phyloP scores from a whole-genome alignment of 306 rosid species.

The Sindora glabra region DNA sequence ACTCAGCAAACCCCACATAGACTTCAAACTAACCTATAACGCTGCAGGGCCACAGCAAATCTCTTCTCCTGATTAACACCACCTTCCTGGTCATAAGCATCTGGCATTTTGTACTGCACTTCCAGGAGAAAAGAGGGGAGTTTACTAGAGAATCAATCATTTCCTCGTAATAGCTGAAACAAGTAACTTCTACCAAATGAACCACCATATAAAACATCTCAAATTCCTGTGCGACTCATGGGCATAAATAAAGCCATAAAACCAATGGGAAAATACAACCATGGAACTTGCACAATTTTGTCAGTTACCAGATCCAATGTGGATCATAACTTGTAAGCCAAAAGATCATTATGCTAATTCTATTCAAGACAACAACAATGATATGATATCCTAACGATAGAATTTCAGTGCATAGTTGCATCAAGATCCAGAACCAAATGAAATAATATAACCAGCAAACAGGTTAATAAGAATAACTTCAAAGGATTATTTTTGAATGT shows the following conservation, averaged over 20 bases:
- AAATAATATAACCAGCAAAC: not conserved
- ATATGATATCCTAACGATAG: not conserved
- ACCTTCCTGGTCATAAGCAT: slow-evolving; percentile 85
- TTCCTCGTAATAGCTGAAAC: not conserved
- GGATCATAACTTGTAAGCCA: not conserved
- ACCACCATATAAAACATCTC: not conserved
- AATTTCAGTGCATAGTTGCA: not conserved
- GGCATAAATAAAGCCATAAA: not conserved
- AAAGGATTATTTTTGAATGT: not conserved
- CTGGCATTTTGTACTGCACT: slow-evolving; percentile 90
- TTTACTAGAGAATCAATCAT: not conserved
- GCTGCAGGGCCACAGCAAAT: slow-evolving; percentile 69
- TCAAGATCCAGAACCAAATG: not conserved
- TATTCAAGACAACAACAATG: not conserved
- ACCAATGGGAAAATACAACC: not conserved
- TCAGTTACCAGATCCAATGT: not conserved
- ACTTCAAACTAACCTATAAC: slow-evolving; percentile 40
- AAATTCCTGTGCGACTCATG: not conserved
- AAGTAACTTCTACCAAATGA: not conserved
- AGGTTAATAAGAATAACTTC: not conserved
- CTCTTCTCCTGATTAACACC: slow-evolving; percentile 82
- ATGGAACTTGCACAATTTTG: not conserved
- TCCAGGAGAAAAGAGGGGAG: slow-evolving; percentile 11
- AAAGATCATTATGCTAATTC: slow-evolving; percentile 1
- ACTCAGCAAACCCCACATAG: slow-evolving; percentile 3